Base-by-base conservation (phyloP, 208 protist species). In the Giardia muris region DNA sequence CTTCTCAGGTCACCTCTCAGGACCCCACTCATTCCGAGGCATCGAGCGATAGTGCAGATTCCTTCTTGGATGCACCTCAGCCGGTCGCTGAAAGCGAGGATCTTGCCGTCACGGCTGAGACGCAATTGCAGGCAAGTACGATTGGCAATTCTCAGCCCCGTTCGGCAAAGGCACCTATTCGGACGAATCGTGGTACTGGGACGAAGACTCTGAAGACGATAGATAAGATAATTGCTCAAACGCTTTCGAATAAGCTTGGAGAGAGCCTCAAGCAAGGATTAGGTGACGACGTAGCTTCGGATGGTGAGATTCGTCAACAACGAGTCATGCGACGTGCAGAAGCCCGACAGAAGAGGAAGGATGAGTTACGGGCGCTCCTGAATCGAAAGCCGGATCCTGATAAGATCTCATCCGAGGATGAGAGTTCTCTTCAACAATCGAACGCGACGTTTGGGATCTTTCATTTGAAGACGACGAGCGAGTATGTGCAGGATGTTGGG, bases 201-300 rank as follows among this genome's bases (percentile, higher is more conserved):
- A 10, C 86, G 3, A 4, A 43, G 86, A 46, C 86, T 4, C 4
- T 89, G n/a, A 89, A 44, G 45, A 4, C 86, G n/a, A 44, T 89
- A 46, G 86, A 89, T 43, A 89, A 89, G 42, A 89, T 89, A 4
- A 44, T 89, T 89, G 42, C 4, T 46, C 42, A 89, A 43, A 46
- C 42, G 19, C 57, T 76, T 76, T 76, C 57, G 30, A 76, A 76
- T 76, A 76, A 76, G 42, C 45, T 89, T 22, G 42, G 42, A 46
- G 86, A 89, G 42, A 89, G 3, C n/a, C 4, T 10, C 4, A 89
- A 46, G 4, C 4, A 89, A 89, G 42, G 3, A 46, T 22, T 45
- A 43, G 3, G 19, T 89, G 86, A 89, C 19, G 86, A 89, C 42
- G 42, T 4, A 4, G 42, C 42, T 89, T 46, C 22, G n/a, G 86